Evolutionary conservation across 768 basidiomycete species (phyloP), one percentile per base, ranked within the genome.

Genomic region (Termitomyces sp.): DNA sequence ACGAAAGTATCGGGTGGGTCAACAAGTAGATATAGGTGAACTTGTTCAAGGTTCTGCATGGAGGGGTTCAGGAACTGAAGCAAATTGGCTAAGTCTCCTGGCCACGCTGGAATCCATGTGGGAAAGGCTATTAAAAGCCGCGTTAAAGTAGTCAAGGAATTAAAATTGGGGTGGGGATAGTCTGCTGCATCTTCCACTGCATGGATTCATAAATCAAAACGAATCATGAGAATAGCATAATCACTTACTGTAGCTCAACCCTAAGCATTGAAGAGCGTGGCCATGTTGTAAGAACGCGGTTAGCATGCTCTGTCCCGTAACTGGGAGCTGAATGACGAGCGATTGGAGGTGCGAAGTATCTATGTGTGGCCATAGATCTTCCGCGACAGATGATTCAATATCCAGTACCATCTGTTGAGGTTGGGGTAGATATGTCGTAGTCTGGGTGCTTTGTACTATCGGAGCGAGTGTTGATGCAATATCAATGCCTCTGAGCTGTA

Each of bases 111-210:
- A 32, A 39, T 22, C 54, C 54, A 56, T 1, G 49, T 50, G 10
- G 41, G 48, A 38, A 50, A 56, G 22, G 22, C 42, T 16, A 56
- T 43, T 5, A 45, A n/a, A 27, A 56, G 49, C 35, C 39, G 22
- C 33, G 11, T 38, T 6, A 56, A 7, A 20, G 39, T 29, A 40
- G 29, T 18, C 33, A 56, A 45, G 25, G 42, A 33, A 16, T 22
- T 10, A 13, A 56, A 56, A 23, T 9, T n/a, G 18, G 49, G 54
- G 25, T 25, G 22, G 7, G 22, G 5, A 35, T 11, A 12, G 3
- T 54, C 39, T 18, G 18, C n/a, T 20, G n/a, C 32, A 16, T 47
- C 11, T 42, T 54, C 53, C 53, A 54, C 53, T 54, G 32, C 23
- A 25, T 18, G 25, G 16, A 23, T 29, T 29, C 29, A 9, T 7